phyloP scores from a whole-genome alignment of 2,329 filamentous ascomycete species.

The Aspergillus melleus region DNA sequence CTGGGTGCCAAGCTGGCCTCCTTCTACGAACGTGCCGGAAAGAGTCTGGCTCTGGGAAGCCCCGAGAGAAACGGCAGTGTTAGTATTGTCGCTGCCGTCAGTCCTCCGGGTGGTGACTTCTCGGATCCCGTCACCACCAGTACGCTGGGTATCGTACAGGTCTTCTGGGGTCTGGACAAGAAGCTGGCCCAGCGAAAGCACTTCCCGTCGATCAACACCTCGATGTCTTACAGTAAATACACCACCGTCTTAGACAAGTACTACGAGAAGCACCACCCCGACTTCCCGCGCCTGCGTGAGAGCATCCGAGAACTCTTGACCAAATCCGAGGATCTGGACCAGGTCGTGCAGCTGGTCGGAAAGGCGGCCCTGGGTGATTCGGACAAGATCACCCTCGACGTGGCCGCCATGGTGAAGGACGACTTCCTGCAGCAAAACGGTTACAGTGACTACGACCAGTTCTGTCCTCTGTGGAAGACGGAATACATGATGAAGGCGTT shows the following conservation, averaged over 20 bases:
- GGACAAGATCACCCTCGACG: constrained; percentile 97
- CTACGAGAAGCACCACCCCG: constrained; percentile 90
- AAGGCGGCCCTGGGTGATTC: constrained; percentile 94
- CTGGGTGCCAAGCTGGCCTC: constrained; percentile 94
- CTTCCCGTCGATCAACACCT: constrained; percentile 98
- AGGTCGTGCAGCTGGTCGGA: constrained; percentile 96
- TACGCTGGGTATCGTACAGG: constrained; percentile 95
- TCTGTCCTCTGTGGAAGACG: constrained; percentile 99
- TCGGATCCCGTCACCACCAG: constrained; percentile 94
- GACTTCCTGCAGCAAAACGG: constrained; percentile 99
- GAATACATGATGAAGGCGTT: constrained; percentile 99
- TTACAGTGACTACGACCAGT: constrained; percentile 98
- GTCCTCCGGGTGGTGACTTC: constrained; percentile 97
- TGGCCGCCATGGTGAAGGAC: constrained; percentile 90
- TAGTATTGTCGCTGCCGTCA: constrained; percentile 96
- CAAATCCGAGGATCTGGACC: constrained; percentile 94
- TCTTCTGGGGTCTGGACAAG: constrained; percentile 99
- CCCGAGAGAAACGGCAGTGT: constrained; percentile 88
- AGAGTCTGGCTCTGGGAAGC: constrained; percentile 80
- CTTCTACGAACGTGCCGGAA: constrained; percentile 98
- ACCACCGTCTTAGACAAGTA: constrained; percentile 82
- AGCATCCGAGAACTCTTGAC: constrained; percentile 91
- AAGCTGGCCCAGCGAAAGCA: constrained; percentile 98
- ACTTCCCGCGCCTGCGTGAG: constrained; percentile 90
- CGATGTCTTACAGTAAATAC: constrained; percentile 95